phyloP scores from a whole-genome alignment of 1,139 yeast genomes.

The Schizosaccharomyces versatilis region DNA sequence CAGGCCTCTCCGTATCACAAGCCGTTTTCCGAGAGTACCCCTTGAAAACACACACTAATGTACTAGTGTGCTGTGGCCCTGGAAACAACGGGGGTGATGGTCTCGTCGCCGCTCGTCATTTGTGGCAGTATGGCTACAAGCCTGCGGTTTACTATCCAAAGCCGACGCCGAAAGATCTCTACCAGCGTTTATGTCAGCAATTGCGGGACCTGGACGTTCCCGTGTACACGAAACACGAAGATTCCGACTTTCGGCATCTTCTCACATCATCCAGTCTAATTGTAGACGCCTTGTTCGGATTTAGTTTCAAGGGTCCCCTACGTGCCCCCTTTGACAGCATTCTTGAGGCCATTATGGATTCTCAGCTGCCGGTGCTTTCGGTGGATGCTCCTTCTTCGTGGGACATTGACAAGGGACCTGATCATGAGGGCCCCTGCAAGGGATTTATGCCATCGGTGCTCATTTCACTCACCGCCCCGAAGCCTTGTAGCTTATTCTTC shows the following conservation, averaged over 20 bases:
- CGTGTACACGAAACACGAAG: constrained; percentile 20
- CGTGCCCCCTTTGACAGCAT: constrained; percentile 54
- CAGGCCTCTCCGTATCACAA: constrained; percentile 85
- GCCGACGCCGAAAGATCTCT: constrained; percentile 20
- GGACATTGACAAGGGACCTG: constrained; percentile 76
- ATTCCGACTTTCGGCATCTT: constrained; percentile 15
- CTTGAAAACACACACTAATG: constrained; percentile 25
- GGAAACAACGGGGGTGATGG: constrained; percentile 97
- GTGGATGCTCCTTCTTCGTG: constrained; percentile 92
- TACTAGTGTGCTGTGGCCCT: constrained; percentile 69
- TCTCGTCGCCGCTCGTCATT: constrained; percentile 79
- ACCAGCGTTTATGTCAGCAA: constrained; percentile 30
- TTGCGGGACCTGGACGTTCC: constrained; percentile 33
- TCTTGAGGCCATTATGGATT: constrained; percentile 21
- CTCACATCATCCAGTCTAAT: constrained; percentile 23
- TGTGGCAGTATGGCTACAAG: constrained; percentile 53
- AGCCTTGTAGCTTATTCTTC: constrained; percentile 50
- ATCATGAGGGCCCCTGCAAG: constrained; percentile 23
- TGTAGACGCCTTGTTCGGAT: constrained; percentile 77
- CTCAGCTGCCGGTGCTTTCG: constrained; percentile 35
- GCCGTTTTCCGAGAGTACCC: constrained; percentile 51
- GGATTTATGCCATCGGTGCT: constrained; percentile 36
- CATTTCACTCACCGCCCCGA: constrained; percentile 80
- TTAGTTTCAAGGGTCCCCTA: constrained; percentile 76
- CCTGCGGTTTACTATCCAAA: constrained; percentile 36